A percentile compares a stretch with the other conserved stretches of the same genome.
These are phyloP conservation scores for Colletotrichum sp. DNA, from an alignment of 2,329 filamentous ascomycete species.

Conservation along the genomic window DNA sequence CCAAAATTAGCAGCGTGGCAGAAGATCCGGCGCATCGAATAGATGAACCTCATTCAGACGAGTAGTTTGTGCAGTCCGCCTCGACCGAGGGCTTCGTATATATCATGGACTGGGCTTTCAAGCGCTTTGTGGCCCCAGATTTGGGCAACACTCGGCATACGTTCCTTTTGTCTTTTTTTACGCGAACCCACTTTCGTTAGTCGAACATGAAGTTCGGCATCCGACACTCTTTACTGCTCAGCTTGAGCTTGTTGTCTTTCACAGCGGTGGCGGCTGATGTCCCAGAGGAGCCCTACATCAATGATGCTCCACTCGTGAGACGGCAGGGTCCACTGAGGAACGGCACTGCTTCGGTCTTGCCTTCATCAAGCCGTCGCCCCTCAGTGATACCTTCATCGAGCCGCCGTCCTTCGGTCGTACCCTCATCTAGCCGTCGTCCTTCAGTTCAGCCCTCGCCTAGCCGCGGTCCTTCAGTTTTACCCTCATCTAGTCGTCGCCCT, in stretches of 20 bases:
- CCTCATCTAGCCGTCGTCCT: too few species aligned
- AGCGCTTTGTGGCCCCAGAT: background rate
- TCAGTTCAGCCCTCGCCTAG: too few species aligned
- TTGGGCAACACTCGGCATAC: background rate
- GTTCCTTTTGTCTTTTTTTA: background rate
- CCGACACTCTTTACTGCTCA: background rate
- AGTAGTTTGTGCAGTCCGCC: too few species aligned
- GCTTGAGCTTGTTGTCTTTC: background rate
- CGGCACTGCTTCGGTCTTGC: rapidly evolving
- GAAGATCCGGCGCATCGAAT: too few species aligned
- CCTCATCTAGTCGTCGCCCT: background rate
- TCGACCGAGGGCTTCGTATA: too few species aligned
- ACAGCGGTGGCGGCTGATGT: rapidly evolving
- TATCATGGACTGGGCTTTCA: too few species aligned
- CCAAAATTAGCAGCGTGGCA: too few species aligned
- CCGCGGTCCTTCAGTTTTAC: too few species aligned
- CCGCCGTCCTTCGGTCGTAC: too few species aligned
- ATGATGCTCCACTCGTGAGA: background rate
- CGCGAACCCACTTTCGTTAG: background rate
- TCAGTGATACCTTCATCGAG: background rate
- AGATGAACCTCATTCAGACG: too few species aligned
- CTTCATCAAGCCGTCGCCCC: too few species aligned
- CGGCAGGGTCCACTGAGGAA: background rate
- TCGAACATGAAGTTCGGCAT: background rate
- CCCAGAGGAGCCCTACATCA: background rate